Evolutionary conservation across 2,329 filamentous ascomycete genomes (phyloP).

Genomic region (Colletotrichum eleusines): DNA sequence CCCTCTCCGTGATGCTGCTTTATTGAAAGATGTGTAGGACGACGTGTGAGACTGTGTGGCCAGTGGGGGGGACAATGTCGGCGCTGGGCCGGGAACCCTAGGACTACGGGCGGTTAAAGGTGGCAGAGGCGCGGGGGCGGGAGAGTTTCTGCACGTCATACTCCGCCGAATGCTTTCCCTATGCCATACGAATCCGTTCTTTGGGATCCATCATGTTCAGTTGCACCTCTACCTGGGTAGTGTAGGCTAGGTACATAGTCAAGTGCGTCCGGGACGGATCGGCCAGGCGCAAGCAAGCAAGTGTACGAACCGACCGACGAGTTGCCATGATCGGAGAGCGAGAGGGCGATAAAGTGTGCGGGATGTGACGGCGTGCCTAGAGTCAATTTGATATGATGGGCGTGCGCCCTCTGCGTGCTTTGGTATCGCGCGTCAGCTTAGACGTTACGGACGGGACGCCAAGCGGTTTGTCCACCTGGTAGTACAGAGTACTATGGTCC

Average conservation of each 20-base stretch:
- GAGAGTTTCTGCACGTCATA: conserved; percentile 34
- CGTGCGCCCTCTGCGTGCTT: neutral
- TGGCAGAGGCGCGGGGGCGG: neutral
- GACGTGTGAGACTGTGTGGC: conserved; percentile 7
- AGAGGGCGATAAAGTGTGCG: neutral
- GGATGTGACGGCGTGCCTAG: neutral
- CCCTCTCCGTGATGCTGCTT: neutral
- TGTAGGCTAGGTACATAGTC: too few species aligned
- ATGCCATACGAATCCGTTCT: too few species aligned
- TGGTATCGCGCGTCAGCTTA: conserved; percentile 9
- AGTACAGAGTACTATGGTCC: neutral
- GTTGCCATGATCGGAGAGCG: neutral
- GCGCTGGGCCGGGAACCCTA: conserved; percentile 9
- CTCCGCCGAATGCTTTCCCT: neutral
- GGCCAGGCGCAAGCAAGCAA: neutral
- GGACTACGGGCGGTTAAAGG: neutral
- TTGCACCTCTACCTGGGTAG: neutral
- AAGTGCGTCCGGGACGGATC: neutral
- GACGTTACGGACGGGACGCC: neutral
- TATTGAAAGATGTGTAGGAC: neutral
- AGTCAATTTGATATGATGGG: conserved; percentile 16
- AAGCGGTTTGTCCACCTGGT: neutral
- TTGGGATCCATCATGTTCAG: conserved; percentile 27
- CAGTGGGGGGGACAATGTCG: neutral
- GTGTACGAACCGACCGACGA: too few species aligned